Evolutionary conservation across 352 stramenopile genomes (phyloP), one percentile per base, ranked within the genome.

Genomic region (Phytophthora sojae): DNA sequence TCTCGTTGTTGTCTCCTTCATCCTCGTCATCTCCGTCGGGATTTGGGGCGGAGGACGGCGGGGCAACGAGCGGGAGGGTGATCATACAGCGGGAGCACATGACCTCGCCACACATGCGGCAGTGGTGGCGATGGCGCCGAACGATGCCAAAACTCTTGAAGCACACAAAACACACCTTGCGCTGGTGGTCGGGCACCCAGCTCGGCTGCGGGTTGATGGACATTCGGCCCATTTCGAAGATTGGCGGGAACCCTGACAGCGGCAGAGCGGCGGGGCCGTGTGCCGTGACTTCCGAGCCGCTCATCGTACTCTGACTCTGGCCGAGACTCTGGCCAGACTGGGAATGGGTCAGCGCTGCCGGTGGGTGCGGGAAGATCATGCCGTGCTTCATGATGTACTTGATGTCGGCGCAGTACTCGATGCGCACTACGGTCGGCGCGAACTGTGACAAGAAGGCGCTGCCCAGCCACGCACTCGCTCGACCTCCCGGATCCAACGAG

Each of bases 321-420:
- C 51, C 56, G 53, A 71, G 21, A 52, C 74, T 79, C 32, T 76
- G 70, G 4, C 39, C 58, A 1, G 74, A 81, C 30, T 73, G 65
- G 4, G 74, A 79, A 45, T 73, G 70, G 23, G 49, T 74, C 3
- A 73, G 32, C n/a, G 54, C 58, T 50, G 57, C 59, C 59, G 70
- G 77, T 49, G 77, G 52, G 29, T 88, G 79, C 2, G 83, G 83
- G 57, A 92, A 90, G 56, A 94, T 73, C 69, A 90, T 84, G 9
- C 83, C 83, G 67, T 92, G 85, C 67, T 91, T 90, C 64, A 90
- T 86, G 62, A 94, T 91, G 74, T 90, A 90, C 81, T 94, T 94
- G 64, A 89, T 88, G 56, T 94, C 86, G 6, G 83, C 84, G 62
- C 85, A 86, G 66, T 90, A 75, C 51, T 91, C 80, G 25, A 94